Conservation (phyloP, 306 rosid genomes). For the Bauhinia variegata region DNA sequence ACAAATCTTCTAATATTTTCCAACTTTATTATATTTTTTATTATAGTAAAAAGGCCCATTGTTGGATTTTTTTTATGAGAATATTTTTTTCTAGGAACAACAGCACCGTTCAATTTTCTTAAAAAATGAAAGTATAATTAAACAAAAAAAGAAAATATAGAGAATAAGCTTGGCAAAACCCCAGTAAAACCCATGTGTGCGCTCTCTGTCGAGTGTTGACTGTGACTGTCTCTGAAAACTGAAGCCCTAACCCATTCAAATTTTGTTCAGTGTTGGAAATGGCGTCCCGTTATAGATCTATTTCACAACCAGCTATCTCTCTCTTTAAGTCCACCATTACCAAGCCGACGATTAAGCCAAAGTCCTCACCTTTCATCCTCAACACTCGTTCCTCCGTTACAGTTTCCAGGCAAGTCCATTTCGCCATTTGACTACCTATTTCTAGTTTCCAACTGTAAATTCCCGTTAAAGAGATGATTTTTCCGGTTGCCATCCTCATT, state of each 20-base stretch:
- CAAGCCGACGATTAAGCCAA: constrained; percentile 50
- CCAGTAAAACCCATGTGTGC: constrained; percentile 43
- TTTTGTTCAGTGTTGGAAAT: constrained; percentile 37
- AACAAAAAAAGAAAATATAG: too few relatives aligned
- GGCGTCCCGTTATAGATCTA: constrained; percentile 87
- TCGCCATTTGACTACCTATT: neutral
- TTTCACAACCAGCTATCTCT: constrained; percentile 63
- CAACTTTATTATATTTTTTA: too few relatives aligned
- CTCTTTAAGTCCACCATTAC: constrained; percentile 53
- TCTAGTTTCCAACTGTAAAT: too few relatives aligned
- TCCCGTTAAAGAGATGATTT: neutral
- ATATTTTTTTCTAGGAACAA: too few relatives aligned
- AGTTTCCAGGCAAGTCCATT: constrained; percentile 53
- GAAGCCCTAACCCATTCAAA: constrained; percentile 22
- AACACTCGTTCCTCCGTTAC: constrained; percentile 48
- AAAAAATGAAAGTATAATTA: too few relatives aligned
- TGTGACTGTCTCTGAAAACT: neutral
- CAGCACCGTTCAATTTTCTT: too few relatives aligned
- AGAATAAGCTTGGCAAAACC: too few relatives aligned
- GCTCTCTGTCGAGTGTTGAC: neutral
- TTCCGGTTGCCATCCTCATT: neutral
- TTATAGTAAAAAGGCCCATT: too few relatives aligned
- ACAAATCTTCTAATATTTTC: too few relatives aligned
- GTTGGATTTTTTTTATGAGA: too few relatives aligned
- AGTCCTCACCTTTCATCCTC: constrained; percentile 48